These are phyloP conservation scores for Leccinum insigne DNA, from an alignment of 1,284 basidiomycete genomes.

Conservation along the genomic window DNA sequence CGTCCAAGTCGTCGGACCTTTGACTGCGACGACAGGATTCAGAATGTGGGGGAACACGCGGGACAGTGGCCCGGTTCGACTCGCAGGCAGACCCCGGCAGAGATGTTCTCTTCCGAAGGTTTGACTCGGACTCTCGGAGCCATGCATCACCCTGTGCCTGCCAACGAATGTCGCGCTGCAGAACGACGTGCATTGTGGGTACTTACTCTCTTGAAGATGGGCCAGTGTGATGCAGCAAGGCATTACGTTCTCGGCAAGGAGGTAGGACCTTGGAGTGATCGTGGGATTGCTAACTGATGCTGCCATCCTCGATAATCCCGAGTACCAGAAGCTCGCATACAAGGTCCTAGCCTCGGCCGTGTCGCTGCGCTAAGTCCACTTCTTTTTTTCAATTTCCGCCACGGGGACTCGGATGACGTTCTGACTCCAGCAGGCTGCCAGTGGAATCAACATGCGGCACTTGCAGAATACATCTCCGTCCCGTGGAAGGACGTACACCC, in stretches of 20 bases:
- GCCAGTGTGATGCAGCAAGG: slow-evolving; percentile 31
- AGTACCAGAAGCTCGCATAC: too few relatives aligned
- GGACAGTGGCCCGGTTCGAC: slow-evolving; percentile 57
- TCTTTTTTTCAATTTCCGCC: too few relatives aligned
- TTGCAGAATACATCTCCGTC: too few relatives aligned
- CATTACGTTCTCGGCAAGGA: slow-evolving; percentile 9
- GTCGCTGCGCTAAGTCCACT: too few relatives aligned
- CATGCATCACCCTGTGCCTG: slow-evolving; percentile 58
- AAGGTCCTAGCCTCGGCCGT: too few relatives aligned
- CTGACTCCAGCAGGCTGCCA: too few relatives aligned
- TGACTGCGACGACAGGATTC: slow-evolving; percentile 82
- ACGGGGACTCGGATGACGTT: too few relatives aligned
- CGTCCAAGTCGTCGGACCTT: slow-evolving; percentile 72
- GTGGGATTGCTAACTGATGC: too few relatives aligned
- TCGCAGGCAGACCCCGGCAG: slow-evolving; percentile 64
- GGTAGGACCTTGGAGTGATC: too few relatives aligned
- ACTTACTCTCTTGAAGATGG: slow-evolving; percentile 26
- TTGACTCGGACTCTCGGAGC: slow-evolving; percentile 35
- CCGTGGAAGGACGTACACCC: too few relatives aligned
- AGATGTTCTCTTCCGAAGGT: slow-evolving; percentile 45
- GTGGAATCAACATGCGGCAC: too few relatives aligned
- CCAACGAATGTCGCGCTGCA: background rate
- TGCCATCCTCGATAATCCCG: too few relatives aligned
- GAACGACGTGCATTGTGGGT: background rate
- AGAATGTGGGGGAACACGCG: slow-evolving; percentile 63